Conservation (phyloP, 768 basidiomycete genomes). For the Pulveroboletus sp. region DNA sequence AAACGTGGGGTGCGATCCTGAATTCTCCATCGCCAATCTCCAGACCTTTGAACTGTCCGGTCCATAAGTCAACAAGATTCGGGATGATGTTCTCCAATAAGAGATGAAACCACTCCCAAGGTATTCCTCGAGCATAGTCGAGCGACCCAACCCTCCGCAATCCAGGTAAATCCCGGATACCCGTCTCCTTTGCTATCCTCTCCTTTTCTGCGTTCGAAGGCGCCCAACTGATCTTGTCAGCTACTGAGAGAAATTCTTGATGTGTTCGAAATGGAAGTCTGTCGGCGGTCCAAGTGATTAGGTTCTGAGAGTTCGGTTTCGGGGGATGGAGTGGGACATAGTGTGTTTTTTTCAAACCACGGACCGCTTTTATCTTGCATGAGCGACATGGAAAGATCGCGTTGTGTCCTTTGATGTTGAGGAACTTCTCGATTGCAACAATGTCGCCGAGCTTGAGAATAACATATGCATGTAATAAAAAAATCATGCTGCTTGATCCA, state of each 20-base stretch:
- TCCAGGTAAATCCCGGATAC: slow-evolving; percentile 36
- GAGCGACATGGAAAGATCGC: slow-evolving; percentile 30
- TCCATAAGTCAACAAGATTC: slow-evolving; percentile 42
- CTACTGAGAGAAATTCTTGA: slow-evolving; percentile 24
- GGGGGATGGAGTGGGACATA: not conserved
- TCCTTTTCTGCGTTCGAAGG: slow-evolving; percentile 18
- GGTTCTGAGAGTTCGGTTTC: too few relatives aligned
- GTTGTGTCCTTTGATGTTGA: slow-evolving; percentile 39
- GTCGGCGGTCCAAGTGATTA: slow-evolving; percentile 1
- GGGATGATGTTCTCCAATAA: slow-evolving; percentile 43
- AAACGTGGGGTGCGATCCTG: slow-evolving; percentile 27
- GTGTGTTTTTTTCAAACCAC: slow-evolving; percentile 11
- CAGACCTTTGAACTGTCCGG: slow-evolving; percentile 39
- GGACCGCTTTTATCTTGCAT: slow-evolving; percentile 33
- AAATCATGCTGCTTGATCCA: not conserved
- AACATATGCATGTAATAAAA: slow-evolving; percentile 31
- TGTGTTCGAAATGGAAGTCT: slow-evolving; percentile 37
- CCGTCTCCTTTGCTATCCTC: slow-evolving; percentile 25
- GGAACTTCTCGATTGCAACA: slow-evolving; percentile 28
- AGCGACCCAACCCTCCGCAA: slow-evolving; percentile 31
- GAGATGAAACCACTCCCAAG: slow-evolving; percentile 51
- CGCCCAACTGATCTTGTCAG: slow-evolving; percentile 24
- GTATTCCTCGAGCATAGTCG: slow-evolving; percentile 38
- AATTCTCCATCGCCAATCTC: slow-evolving; percentile 30
- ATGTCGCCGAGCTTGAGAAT: slow-evolving; percentile 36